Evolutionary conservation across 306 rosid species (phyloP), one percentile per base, ranked within the genome.

Genomic region (Ochetophila trinervis): DNA sequence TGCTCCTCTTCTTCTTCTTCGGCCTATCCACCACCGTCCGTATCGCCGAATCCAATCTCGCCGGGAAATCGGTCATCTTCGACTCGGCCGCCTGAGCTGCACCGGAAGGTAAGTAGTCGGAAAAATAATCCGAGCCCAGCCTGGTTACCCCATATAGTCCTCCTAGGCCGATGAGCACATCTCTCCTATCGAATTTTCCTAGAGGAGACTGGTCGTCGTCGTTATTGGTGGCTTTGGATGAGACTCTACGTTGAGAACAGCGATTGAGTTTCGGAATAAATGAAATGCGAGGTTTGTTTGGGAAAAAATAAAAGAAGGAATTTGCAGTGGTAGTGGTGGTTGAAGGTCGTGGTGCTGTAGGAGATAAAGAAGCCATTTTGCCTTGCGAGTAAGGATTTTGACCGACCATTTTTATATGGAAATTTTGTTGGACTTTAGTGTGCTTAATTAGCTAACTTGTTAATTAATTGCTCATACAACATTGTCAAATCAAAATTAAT

Each of bases 151-250:
- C 83, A 34, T 77, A 91, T 1, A 91, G 70, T 1, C 93, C 86
- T 70, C 88, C 88, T 0, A 88, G 76, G 1, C 96, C 94, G 15
- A 91, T 44, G 4, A 91, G 83, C 20, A 91, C 53, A 51, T 66
- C 53, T 20, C 73, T 60, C 40, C 73, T 34, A n/a, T 60, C 63
- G 12, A 74, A 5, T 36, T 48, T 72, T 24, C 19, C 37, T 16
- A 14, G 17, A 8, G 54, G 56, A 2, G 53, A 12, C 10, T 63
- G 23, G 11, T 53, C n/a, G 50, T 34, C 69, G 11, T 53, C n/a
- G 50, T 34, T 59, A 18, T 53, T 12, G 18, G 12, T 37, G n/a
- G 75, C 68, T 55, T 61, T 40, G 55, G 68, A 70, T n/a, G 40
- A 45, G 22, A 42, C 18, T 50, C 45, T 19, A 37, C 22, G 5